phyloP scores from a whole-genome alignment of 140 eudicot genomes.

The Bidens hawaiensis region DNA sequence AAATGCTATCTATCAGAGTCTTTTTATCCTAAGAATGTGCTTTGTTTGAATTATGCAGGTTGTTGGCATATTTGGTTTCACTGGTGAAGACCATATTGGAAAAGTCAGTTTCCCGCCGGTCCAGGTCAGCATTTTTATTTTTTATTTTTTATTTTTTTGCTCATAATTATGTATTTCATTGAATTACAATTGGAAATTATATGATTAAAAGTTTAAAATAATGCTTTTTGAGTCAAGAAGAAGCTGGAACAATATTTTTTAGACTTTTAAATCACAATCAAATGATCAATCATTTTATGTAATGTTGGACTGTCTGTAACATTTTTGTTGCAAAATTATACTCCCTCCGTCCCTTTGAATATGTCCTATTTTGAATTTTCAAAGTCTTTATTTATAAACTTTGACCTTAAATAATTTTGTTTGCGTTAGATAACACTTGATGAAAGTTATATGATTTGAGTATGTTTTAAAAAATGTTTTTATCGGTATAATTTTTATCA shows the following conservation, averaged over 20 bases:
- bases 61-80: constrained; percentile 90
- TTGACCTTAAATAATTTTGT: too few relatives aligned
- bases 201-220: background rate
- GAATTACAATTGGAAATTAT: background rate
- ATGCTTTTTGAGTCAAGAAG: background rate
- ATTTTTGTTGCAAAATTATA: too few relatives aligned
- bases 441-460: too few relatives aligned
- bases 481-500: too few relatives aligned
- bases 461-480: too few relatives aligned
- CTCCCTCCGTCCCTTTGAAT: too few relatives aligned
- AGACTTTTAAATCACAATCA: background rate
- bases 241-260: background rate
- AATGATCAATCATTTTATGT: background rate
- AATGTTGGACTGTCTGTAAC: constrained; percentile 3
- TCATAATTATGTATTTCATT: background rate
- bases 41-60: constrained; percentile 38
- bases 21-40: background rate
- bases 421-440: too few relatives aligned
- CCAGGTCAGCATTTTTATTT: constrained; percentile 49
- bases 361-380: too few relatives aligned
- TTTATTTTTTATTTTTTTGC: too few relatives aligned
- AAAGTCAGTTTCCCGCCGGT: constrained; percentile 83
- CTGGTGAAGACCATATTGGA: constrained; percentile 91
- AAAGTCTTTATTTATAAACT: too few relatives aligned
- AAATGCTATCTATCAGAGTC: background rate